Percentiles rank a stretch among this genome's conserved stretches.
phyloP scores from a whole-genome alignment of 129 eudicot genomes.

The Tagetes erecta region DNA sequence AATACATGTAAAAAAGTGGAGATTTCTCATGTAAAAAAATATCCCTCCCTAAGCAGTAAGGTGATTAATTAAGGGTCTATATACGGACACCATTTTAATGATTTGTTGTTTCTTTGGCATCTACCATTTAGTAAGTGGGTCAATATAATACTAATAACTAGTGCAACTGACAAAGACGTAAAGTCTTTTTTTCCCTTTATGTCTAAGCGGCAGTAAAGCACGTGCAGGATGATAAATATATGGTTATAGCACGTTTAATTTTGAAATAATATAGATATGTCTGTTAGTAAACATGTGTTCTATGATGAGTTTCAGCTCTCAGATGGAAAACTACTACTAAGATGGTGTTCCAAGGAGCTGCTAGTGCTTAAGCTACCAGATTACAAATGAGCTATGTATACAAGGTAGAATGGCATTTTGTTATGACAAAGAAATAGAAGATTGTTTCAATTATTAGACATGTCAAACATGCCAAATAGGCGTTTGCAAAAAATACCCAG shows the following conservation, averaged over 20 bases:
- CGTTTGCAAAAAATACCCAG: not conserved
- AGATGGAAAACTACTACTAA: not conserved
- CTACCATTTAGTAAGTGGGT: not conserved
- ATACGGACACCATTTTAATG: not conserved
- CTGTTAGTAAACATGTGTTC: not conserved
- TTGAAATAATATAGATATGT: not conserved
- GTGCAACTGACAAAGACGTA: not conserved
- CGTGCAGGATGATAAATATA: not conserved
- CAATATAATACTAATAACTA: not conserved
- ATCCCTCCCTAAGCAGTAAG: not conserved
- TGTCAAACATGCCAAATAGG: not conserved
- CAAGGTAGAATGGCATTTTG: conserved; percentile 2
- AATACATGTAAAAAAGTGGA: not conserved
- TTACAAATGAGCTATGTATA: not conserved
- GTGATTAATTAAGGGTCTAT: not conserved
- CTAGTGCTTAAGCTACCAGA: conserved; percentile 10
- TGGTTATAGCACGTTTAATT: not conserved
- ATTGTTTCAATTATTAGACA: not conserved
- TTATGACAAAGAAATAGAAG: not conserved
- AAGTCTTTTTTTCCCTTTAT: not conserved
- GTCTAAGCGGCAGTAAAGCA: not conserved
- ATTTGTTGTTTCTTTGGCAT: not conserved
- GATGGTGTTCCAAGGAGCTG: not conserved
- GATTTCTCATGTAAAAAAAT: not conserved
- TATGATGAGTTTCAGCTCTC: conserved; percentile 1